These are phyloP conservation scores for Diphasiastrum complanatum DNA, from an alignment of 83 land plant genomes.

Conservation along the genomic window DNA sequence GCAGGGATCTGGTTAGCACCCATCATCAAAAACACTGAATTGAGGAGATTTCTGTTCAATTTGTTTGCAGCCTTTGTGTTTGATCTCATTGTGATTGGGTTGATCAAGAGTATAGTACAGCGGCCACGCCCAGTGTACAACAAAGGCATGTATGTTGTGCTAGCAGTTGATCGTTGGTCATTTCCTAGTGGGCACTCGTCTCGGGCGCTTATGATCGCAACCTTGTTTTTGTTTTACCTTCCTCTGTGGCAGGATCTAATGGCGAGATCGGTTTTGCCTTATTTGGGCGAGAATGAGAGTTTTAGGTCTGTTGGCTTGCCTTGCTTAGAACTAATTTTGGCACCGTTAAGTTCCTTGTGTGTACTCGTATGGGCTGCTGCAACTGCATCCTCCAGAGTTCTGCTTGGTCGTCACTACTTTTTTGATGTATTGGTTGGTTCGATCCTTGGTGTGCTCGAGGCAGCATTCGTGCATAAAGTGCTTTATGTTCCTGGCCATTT, in stretches of 20 bases:
- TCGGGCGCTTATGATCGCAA: slow-evolving; percentile 51
- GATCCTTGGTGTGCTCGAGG: slow-evolving; percentile 53
- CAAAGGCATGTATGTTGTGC: slow-evolving; percentile 46
- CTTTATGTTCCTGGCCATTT: background rate
- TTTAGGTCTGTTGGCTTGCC: background rate
- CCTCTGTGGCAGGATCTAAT: slow-evolving; percentile 13
- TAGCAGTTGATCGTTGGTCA: slow-evolving; percentile 80
- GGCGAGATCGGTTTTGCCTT: background rate
- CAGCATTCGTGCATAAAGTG: slow-evolving; percentile 19
- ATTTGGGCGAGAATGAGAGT: background rate
- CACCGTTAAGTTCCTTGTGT: background rate
- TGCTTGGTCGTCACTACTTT: slow-evolving; percentile 76
- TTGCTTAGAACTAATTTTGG: background rate
- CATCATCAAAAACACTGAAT: slow-evolving; percentile 3
- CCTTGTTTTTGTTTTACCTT: slow-evolving; percentile 29
- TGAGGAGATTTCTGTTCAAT: slow-evolving; percentile 31
- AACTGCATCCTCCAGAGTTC: slow-evolving; percentile 58
- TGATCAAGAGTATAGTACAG: slow-evolving; percentile 44
- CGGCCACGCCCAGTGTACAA: slow-evolving; percentile 84
- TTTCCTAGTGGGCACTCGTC: slow-evolving; percentile 98
- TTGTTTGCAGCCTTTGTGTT: slow-evolving; percentile 52
- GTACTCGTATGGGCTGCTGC: slow-evolving; percentile 43
- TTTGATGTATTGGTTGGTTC: slow-evolving; percentile 65
- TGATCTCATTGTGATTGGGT: slow-evolving; percentile 61
- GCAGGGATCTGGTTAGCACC: slow-evolving; percentile 46